Conservation (phyloP, 2,329 filamentous ascomycete species). For the Sclerotinia spermophila region DNA sequence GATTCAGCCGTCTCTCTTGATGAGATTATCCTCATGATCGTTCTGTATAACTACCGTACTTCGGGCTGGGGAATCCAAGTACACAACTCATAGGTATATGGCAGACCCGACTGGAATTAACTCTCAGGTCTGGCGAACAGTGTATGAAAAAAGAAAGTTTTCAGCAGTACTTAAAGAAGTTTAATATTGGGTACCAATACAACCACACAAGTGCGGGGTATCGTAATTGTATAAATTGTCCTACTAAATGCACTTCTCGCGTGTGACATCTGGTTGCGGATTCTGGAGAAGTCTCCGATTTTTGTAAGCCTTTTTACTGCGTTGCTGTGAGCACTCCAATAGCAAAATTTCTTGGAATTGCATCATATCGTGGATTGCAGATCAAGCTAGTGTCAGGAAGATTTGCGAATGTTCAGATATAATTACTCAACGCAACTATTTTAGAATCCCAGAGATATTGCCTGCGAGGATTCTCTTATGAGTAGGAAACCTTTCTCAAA, state of each 20-base stretch:
- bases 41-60: conserved; percentile 6
- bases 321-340: neutral
- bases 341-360: neutral
- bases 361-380: neutral
- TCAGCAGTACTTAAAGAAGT: neutral
- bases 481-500: neutral
- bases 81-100: neutral
- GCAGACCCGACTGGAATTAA: neutral
- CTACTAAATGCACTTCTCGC: neutral
- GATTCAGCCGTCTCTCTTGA: neutral
- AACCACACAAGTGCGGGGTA: conserved; percentile 6
- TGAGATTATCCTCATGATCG: conserved; percentile 11
- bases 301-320: neutral
- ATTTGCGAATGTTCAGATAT: neutral
- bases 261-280: neutral
- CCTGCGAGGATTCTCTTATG: neutral
- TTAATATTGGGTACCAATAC: conserved; percentile 2
- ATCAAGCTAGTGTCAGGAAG: neutral
- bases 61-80: neutral
- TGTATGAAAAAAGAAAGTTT: neutral
- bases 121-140: neutral
- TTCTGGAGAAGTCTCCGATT: neutral
- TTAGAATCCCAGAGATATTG: neutral
- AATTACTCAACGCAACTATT: neutral
- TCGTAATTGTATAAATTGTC: neutral